Conservation (phyloP, 116 monocot genomes). For the Thalassia testudinum region DNA sequence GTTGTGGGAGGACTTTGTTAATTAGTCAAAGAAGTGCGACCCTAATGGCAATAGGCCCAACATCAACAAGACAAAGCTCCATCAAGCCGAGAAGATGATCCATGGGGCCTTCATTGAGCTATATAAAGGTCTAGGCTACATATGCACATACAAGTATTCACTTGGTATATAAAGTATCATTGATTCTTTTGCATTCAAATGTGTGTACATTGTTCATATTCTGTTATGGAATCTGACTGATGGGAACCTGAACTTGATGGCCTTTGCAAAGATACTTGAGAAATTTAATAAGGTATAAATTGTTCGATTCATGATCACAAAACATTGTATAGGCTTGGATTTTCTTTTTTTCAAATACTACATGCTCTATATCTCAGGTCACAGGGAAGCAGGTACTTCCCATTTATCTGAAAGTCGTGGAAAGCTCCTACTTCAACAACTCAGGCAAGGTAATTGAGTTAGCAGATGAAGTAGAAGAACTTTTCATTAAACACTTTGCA, state of each 20-base stretch:
- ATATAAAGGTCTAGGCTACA: no score
- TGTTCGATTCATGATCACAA: no score
- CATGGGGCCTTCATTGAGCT: no score
- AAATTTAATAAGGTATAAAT: no score
- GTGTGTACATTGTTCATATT: no score
- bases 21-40: conserved; percentile 39
- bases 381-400: conserved; percentile 67
- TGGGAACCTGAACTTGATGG: conserved; percentile 90
- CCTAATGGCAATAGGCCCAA: conserved; percentile 25
- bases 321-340: no score
- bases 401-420: no score
- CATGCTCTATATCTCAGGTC: conserved; percentile 25
- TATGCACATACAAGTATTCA: conserved; percentile 53
- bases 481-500: conserved; percentile 76
- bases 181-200: no score
- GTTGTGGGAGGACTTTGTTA: conserved; percentile 45
- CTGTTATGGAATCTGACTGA: no score
- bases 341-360: not conserved
- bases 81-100: no score
- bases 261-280: conserved; percentile 93
- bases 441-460: conserved; percentile 73
- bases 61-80: no score
- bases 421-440: conserved; percentile 97
- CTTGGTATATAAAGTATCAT: no score
- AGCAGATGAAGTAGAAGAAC: conserved; percentile 76